phyloP scores from a whole-genome alignment of 768 basidiomycete genomes.

The Multifurca ochricompacta region DNA sequence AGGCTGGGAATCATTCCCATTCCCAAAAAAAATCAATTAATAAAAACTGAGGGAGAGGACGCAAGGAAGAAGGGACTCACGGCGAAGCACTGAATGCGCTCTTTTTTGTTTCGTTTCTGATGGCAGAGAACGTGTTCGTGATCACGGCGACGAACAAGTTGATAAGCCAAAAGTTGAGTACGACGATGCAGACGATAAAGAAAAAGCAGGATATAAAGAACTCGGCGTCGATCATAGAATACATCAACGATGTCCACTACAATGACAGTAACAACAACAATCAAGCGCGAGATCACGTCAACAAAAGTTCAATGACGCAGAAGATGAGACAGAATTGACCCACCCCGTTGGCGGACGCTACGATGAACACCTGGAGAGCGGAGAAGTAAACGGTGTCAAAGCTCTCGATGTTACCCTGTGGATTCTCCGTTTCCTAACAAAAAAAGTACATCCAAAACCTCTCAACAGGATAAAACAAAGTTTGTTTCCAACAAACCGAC shows the following conservation, averaged over 20 bases:
- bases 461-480: not conserved
- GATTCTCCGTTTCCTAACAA: conserved; percentile 61
- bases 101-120: conserved; percentile 76
- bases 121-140: conserved; percentile 85
- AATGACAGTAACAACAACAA: not conserved
- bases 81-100: conserved; percentile 86
- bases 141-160: conserved; percentile 95
- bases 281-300: conserved; percentile 13
- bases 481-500: too few species aligned
- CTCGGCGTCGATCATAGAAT: conserved; percentile 81
- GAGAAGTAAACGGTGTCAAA: conserved; percentile 87
- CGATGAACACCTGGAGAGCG: conserved; percentile 74
- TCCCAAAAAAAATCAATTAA: too few species aligned
- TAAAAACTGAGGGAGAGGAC: not conserved
- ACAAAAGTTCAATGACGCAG: too few species aligned
- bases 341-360: conserved; percentile 74
- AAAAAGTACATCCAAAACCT: too few species aligned
- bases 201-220: conserved; percentile 83
- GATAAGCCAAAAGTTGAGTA: conserved; percentile 92
- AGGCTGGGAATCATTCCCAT: too few species aligned
- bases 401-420: conserved; percentile 54
- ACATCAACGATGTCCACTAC: conserved; percentile 81
- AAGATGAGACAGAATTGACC: conserved; percentile 24
- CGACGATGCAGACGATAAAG: conserved; percentile 75
- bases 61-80: conserved; percentile 32